Evolutionary conservation across 179 eudicot genomes (phyloP).

Genomic region (Amaranthus tricolor): DNA sequence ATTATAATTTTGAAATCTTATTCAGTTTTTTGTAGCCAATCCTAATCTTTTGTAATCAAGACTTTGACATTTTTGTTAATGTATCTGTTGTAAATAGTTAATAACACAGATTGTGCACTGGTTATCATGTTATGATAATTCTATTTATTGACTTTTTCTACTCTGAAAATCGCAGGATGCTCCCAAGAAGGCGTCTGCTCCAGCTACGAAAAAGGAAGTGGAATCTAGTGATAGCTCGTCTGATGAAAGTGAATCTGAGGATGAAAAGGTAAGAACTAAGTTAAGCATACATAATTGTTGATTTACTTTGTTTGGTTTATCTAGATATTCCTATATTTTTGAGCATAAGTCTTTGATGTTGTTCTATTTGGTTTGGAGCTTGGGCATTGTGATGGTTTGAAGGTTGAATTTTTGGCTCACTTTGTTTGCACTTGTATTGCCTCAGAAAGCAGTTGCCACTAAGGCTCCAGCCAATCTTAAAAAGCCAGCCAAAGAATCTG

Average conservation of each 20-base stretch:
- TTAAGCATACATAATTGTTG: too few species aligned
- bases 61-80: neutral
- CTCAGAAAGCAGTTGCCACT: constrained; percentile 21
- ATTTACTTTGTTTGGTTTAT: neutral
- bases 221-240: constrained; percentile 20
- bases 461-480: constrained; percentile 9
- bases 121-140: too few species aligned
- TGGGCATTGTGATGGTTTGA: too few species aligned
- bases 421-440: neutral
- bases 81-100: neutral
- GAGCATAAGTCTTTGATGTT: neutral
- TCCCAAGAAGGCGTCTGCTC: too few species aligned
- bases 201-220: too few species aligned
- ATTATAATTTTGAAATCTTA: neutral
- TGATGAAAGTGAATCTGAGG: constrained; percentile 34
- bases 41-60: too few species aligned
- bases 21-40: too few species aligned
- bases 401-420: neutral
- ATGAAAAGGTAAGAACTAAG: constrained; percentile 17
- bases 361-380: neutral
- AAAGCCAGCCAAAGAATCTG: constrained; percentile 13
- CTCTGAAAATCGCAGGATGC: too few species aligned
- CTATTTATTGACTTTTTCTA: too few species aligned
- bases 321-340: neutral
- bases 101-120: neutral